phyloP scores from a whole-genome alignment of 2,329 filamentous ascomycete genomes.

The Aspergillus intermedius region DNA sequence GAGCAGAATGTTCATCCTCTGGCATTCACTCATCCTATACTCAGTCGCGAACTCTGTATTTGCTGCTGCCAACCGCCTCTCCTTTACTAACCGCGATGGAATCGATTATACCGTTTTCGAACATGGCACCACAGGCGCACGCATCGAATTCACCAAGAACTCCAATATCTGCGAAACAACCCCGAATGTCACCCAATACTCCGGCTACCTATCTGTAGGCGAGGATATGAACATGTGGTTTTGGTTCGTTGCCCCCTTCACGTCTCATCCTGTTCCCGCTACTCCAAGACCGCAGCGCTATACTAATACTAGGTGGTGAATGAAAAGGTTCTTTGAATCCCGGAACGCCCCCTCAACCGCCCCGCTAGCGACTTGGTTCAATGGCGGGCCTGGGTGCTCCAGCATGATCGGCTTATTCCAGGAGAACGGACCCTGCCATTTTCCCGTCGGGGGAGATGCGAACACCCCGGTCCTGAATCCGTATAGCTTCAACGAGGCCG shows the following conservation, averaged over 20 bases:
- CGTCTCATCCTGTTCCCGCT: neutral
- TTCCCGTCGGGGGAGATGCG: constrained; percentile 28
- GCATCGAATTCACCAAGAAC: constrained; percentile 45
- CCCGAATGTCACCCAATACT: constrained; percentile 45
- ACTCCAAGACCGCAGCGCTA: no score
- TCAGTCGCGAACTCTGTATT: no score
- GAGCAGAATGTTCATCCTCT: no score
- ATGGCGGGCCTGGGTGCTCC: constrained; percentile 43
- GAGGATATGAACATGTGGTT: constrained; percentile 41
- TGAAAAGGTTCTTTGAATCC: constrained; percentile 41
- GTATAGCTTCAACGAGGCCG: constrained; percentile 55
- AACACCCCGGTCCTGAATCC: constrained; percentile 41
- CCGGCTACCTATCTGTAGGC: constrained; percentile 47
- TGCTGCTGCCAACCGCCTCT: neutral
- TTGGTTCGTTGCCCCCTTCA: constrained; percentile 21
- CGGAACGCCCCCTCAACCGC: constrained; percentile 40
- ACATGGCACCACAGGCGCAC: constrained; percentile 42
- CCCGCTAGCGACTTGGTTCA: constrained; percentile 42
- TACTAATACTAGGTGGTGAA: no score
- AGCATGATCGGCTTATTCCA: constrained; percentile 37
- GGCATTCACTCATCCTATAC: no score
- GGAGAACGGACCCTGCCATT: constrained; percentile 41
- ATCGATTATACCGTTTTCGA: constrained; percentile 43
- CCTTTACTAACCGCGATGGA: constrained; percentile 20
- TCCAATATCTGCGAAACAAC: constrained; percentile 49